Evolutionary conservation across 805 yeast species (phyloP).

Genomic region (Cyberlindnera americana): DNA sequence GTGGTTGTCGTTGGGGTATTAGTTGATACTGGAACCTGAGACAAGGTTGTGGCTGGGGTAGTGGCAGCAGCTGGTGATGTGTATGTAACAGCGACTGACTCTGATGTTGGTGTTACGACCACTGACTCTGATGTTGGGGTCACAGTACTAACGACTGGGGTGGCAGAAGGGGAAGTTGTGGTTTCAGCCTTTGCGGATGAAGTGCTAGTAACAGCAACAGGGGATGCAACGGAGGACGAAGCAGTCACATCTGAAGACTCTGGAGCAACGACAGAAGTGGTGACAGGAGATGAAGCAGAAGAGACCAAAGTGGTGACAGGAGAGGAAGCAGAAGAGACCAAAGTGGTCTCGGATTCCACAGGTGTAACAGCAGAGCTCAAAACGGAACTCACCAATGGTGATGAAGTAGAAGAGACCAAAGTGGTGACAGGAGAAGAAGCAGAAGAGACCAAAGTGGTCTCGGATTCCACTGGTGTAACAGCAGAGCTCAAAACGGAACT

Average conservation of each 20-base stretch:
- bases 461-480: too few species aligned
- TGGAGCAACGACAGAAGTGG: too few species aligned
- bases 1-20: slow-evolving; percentile 20
- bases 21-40: background rate
- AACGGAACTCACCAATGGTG: background rate
- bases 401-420: background rate
- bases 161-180: background rate
- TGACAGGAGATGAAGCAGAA: background rate
- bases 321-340: background rate
- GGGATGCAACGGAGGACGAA: too few species aligned
- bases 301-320: background rate
- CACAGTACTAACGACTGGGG: background rate
- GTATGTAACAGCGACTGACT: too few species aligned
- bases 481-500: too few species aligned
- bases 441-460: background rate
- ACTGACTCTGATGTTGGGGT: too few species aligned
- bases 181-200: background rate
- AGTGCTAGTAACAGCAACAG: background rate
- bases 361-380: background rate
- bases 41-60: too few species aligned
- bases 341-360: background rate
- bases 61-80: too few species aligned
- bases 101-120: too few species aligned
- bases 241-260: too few species aligned
- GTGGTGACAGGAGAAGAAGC: background rate